A percentile compares a stretch with the other conserved stretches of the same genome.
Conservation (phyloP, 192 early-diverging fungal species). For the Kickxella alabastrina region DNA sequence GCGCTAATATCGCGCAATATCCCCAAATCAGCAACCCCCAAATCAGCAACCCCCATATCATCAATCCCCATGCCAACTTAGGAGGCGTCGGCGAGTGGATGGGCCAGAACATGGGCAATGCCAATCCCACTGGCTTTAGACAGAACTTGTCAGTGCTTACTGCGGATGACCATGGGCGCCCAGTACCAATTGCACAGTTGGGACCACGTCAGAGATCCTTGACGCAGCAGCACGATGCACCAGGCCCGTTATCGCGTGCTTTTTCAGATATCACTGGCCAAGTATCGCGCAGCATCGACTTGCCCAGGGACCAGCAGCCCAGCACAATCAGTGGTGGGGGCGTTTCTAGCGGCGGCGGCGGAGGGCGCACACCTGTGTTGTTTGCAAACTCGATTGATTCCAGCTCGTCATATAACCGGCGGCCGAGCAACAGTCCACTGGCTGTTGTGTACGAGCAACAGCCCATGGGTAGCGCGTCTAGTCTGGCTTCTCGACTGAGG, state of each 20-base stretch:
- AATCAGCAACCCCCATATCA: too few relatives aligned
- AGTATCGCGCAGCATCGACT: conserved; percentile 25
- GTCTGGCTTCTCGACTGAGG: neutral
- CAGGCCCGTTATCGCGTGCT: conserved; percentile 8
- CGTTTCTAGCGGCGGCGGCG: neutral
- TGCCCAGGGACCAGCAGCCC: conserved; percentile 6
- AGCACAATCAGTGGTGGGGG: neutral
- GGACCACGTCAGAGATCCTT: conserved; percentile 38
- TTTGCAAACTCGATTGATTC: too few relatives aligned
- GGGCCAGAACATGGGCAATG: neutral
- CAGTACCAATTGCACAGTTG: neutral
- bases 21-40: neutral
- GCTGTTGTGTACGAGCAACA: neutral
- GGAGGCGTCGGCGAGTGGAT: neutral
- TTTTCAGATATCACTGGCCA: conserved; percentile 6
- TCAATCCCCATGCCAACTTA: too few relatives aligned
- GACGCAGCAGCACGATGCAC: conserved; percentile 20
- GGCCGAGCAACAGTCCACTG: neutral
- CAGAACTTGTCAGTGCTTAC: neutral
- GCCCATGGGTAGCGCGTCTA: neutral
- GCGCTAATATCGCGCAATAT: neutral
- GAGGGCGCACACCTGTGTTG: too few relatives aligned
- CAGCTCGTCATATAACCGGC: too few relatives aligned
- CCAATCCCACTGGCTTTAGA: neutral
- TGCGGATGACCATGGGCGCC: neutral